Conservation (phyloP, 2,329 filamentous ascomycete species). For the Colletotrichum trifolii region DNA sequence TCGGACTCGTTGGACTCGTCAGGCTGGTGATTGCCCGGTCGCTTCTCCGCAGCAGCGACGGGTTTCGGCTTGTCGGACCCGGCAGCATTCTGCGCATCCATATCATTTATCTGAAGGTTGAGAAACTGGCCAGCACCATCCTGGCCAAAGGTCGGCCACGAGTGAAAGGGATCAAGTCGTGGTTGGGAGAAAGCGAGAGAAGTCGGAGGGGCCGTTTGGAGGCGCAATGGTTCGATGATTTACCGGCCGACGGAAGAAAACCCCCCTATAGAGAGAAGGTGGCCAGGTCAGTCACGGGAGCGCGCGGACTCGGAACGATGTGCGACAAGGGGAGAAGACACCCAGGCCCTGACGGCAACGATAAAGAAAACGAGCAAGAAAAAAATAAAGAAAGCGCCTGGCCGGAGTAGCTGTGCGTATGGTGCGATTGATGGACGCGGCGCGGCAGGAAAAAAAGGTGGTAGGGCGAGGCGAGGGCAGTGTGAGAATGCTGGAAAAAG, state of each 20-base stretch:
- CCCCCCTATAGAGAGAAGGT: slow-evolving; percentile 33
- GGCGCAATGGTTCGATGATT: no score
- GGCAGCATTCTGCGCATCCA: slow-evolving; percentile 76
- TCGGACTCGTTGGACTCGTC: slow-evolving; percentile 39
- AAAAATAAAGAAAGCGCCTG: slow-evolving; percentile 37
- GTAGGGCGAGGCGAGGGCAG: no score
- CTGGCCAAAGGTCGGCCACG: slow-evolving; percentile 59
- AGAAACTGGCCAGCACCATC: slow-evolving; percentile 67
- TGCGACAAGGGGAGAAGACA: neutral
- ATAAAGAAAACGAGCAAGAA: slow-evolving; percentile 17
- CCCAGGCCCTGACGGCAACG: slow-evolving; percentile 23
- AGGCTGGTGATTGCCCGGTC: slow-evolving; percentile 47
- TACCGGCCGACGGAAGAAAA: slow-evolving; percentile 2
- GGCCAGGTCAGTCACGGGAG: slow-evolving; percentile 33
- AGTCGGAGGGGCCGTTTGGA: slow-evolving; percentile 1
- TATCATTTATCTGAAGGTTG: slow-evolving; percentile 69
- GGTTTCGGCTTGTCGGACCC: slow-evolving; percentile 71
- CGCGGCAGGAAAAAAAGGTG: neutral
- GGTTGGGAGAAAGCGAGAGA: slow-evolving; percentile 33
- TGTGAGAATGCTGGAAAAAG: slow-evolving; percentile 28
- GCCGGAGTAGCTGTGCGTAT: slow-evolving; percentile 27
- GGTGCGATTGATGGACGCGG: slow-evolving; percentile 30
- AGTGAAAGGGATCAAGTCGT: slow-evolving; percentile 35
- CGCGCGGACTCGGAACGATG: slow-evolving; percentile 19
- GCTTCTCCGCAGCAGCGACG: slow-evolving; percentile 61